Base-by-base conservation (phyloP, 257 asterid genomes). In the Linderniella brevidens region DNA sequence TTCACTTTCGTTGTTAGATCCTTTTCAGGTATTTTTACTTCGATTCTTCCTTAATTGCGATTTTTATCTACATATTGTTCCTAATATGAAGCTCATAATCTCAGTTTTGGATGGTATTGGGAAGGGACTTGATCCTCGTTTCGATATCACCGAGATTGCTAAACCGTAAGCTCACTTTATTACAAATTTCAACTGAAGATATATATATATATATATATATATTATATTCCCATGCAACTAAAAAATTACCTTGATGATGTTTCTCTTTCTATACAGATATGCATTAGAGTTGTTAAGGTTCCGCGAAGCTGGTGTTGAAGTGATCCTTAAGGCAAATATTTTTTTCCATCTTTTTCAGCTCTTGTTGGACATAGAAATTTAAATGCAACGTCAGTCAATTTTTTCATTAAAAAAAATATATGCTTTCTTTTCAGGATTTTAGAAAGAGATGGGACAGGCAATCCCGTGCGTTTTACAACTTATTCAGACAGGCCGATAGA, bases 51-150 rank as follows among this genome's bases (percentile, higher is more conserved):
- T 17, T n/a, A 13, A 6, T 41, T 46, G n/a, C 50, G 32, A n/a
- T 44, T 68, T 15, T 5, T n/a, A 40, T 20, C 8, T 56, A 54
- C 46, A 53, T 54, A 13, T 9, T 55, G 44, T 45, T 68, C 49
- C 53, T 71, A 36, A 66, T 48, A 54, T 64, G 17, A 40, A 32
- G 41, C 40, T 8, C 45, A 36, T 64, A 18, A 49, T 47, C 52
- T 35, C 84, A 88, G 98, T 90, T 49, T 74, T 90, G 80, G 98
- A 90, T 66, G 96, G 96, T 55, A 90, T 90, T 58, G 98, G 96
- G 41, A 90, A 90, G 76, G 96, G 98, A 49, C 98, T 90, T 13
- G 96, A 90, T 63, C 80, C 98, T 66, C 94, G 94, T 50, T 90
- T 90, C 71, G 98, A 90, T 59, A 90, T 90, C 73, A 80, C 96